Evolutionary conservation across 192 early-diverging fungal genomes (phyloP).

Genomic region (Bifiguratus adelaidae): DNA sequence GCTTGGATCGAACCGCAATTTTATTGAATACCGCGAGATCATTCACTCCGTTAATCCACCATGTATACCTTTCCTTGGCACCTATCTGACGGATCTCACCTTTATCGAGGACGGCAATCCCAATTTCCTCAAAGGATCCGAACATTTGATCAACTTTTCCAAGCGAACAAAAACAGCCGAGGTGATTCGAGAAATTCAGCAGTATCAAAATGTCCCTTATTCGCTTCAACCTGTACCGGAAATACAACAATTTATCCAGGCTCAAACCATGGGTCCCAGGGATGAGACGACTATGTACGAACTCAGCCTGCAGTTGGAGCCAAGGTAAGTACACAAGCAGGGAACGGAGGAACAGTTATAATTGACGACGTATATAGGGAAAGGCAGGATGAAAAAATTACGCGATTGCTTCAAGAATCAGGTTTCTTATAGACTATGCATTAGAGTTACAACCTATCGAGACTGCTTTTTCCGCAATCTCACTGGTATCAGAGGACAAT

Average conservation of each 20-base stretch:
- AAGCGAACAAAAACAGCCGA: constrained; percentile 86
- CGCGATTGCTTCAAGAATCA: constrained; percentile 62
- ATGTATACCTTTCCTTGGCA: constrained; percentile 69
- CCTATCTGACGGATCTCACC: constrained; percentile 85
- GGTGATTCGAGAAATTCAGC: constrained; percentile 85
- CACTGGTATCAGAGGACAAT: no score
- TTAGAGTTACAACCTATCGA: no score
- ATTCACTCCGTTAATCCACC: constrained; percentile 78
- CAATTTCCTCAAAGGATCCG: constrained; percentile 49
- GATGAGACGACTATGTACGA: constrained; percentile 71
- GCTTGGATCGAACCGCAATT: constrained; percentile 82
- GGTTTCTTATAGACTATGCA: constrained; percentile 72
- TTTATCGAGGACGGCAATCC: constrained; percentile 93
- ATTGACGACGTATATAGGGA: constrained; percentile 26
- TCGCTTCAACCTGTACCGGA: constrained; percentile 70
- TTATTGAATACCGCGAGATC: constrained; percentile 69
- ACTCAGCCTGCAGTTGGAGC: constrained; percentile 71
- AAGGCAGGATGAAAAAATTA: constrained; percentile 73
- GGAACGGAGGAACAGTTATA: not conserved
- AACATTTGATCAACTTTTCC: constrained; percentile 83
- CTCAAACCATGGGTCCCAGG: constrained; percentile 52
- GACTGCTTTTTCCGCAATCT: no score
- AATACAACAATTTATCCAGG: constrained; percentile 71
- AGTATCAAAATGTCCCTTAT: constrained; percentile 86
- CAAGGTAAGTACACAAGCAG: constrained; percentile 63